These are phyloP conservation scores for Rutstroemia sp. DNA, from an alignment of 2,329 filamentous ascomycete species.

Conservation along the genomic window DNA sequence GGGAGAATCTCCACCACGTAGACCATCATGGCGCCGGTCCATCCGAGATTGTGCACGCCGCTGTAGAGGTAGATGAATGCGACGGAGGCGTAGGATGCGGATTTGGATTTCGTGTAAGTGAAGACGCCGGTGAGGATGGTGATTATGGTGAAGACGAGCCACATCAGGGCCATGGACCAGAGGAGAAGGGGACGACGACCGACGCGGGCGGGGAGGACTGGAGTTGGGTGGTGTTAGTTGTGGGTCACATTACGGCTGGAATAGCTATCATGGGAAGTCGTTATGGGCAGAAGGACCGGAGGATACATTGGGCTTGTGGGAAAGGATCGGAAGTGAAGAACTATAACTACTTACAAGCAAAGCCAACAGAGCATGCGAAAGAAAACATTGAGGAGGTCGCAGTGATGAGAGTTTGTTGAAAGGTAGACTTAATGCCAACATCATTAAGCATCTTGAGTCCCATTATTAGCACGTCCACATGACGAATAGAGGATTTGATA, in stretches of 20 bases:
- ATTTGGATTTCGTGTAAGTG: constrained; percentile 12
- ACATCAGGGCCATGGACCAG: constrained; percentile 18
- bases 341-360: constrained; percentile 28
- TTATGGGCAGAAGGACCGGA: too few relatives aligned
- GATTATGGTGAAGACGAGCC: constrained; percentile 29
- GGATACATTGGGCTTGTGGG: not conserved
- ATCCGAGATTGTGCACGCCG: constrained; percentile 43
- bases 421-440: constrained; percentile 15
- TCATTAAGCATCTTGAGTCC: constrained; percentile 14
- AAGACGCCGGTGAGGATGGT: constrained; percentile 18
- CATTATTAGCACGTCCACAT: not conserved
- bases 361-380: constrained; percentile 37
- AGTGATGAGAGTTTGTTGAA: constrained; percentile 20
- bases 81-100: constrained; percentile 29
- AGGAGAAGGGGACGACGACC: constrained; percentile 18
- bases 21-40: constrained; percentile 41
- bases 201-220: constrained; percentile 30
- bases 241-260: too few relatives aligned
- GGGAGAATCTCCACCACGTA: constrained; percentile 37
- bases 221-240: too few relatives aligned
- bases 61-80: constrained; percentile 37
- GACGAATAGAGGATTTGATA: not conserved
- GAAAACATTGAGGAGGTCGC: constrained; percentile 25
- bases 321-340: not conserved
- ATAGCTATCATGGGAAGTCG: too few relatives aligned